Base-by-base conservation (phyloP, 1,284 basidiomycete species). In the Apiotrichum domesticum region DNA sequence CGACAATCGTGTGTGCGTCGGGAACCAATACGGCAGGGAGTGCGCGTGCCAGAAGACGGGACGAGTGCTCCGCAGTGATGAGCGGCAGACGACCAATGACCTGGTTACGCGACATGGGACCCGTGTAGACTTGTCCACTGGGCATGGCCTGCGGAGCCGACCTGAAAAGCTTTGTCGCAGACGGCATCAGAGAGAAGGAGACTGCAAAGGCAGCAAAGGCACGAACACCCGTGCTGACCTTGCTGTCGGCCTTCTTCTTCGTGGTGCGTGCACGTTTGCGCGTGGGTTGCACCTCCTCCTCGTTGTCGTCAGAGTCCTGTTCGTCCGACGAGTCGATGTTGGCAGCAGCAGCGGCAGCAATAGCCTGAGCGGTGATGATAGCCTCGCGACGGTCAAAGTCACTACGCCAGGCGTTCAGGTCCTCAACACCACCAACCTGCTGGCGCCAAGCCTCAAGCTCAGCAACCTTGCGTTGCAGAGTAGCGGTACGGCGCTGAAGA, bases 191-290 rank as follows among this genome's bases (percentile, higher is more conserved):
- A 3, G 68, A 66, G 57, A 75, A 75, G 0, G 71, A 69, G 39
- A 71, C 65, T 6, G 73, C 73, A 51, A 75, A 75, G 2, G 73
- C 73, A 1, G 73, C 73, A 46, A 75, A 75, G 3, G 68, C 66
- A 21, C 69, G 56, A 7, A 70, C 55, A 32, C 66, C 64, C 9
- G 56, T 47, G 21, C 51, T 58, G 35, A 42, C 49, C 46, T 58
- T 56, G 6, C 52, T 34, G 35, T 58, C 61, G 14, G 57, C 50
- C 46, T 61, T 61, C 47, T 54, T 54, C 56, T 66, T 62, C 32
- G 66, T 64, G 9, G 48, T 41, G 34, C 65, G 63, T 11, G 62
- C 49, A 13, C 64, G 46, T 55, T 66, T 52, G 47, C 63, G 53
- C 43, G 55, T 53, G 59, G 67, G 62, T 53, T 63, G 56, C 54